Evolutionary conservation across 768 basidiomycete genomes (phyloP).

Genomic region (Kwoniella bestiolae): DNA sequence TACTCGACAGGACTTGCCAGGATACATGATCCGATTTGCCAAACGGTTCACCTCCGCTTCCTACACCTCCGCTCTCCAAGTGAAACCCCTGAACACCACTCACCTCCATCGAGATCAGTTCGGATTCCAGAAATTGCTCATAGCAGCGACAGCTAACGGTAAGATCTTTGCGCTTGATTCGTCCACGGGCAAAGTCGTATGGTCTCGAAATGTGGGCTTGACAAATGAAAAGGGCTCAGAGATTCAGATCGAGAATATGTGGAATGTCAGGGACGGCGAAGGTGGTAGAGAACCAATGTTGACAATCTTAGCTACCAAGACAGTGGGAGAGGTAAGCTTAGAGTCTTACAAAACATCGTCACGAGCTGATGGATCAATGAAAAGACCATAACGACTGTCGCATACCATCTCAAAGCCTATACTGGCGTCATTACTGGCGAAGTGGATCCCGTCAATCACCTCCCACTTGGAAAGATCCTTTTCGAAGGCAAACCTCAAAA

Average conservation of each 20-base stretch:
- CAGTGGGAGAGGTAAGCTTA: slow-evolving; percentile 38
- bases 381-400: slow-evolving; percentile 42
- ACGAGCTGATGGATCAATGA: not conserved
- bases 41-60: slow-evolving; percentile 66
- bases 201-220: slow-evolving; percentile 76
- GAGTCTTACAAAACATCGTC: not conserved
- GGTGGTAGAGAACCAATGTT: slow-evolving; percentile 42
- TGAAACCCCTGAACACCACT: slow-evolving; percentile 55
- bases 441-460: slow-evolving; percentile 19
- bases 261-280: slow-evolving; percentile 45
- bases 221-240: slow-evolving; percentile 64
- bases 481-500: slow-evolving; percentile 36
- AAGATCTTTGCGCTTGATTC: slow-evolving; percentile 84
- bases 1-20: slow-evolving; percentile 67
- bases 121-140: slow-evolving; percentile 82
- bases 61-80: slow-evolving; percentile 45
- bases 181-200: slow-evolving; percentile 73
- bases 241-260: slow-evolving; percentile 45
- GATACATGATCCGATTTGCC: slow-evolving; percentile 69
- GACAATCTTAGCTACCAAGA: slow-evolving; percentile 39
- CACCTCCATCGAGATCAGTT: slow-evolving; percentile 72
- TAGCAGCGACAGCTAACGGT: slow-evolving; percentile 71
- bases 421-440: slow-evolving; percentile 44
- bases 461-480: slow-evolving; percentile 42
- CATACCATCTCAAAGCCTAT: slow-evolving; percentile 52